Base-by-base conservation (phyloP, 2,329 filamentous ascomycete species). In the Hypoxylon sp. region DNA sequence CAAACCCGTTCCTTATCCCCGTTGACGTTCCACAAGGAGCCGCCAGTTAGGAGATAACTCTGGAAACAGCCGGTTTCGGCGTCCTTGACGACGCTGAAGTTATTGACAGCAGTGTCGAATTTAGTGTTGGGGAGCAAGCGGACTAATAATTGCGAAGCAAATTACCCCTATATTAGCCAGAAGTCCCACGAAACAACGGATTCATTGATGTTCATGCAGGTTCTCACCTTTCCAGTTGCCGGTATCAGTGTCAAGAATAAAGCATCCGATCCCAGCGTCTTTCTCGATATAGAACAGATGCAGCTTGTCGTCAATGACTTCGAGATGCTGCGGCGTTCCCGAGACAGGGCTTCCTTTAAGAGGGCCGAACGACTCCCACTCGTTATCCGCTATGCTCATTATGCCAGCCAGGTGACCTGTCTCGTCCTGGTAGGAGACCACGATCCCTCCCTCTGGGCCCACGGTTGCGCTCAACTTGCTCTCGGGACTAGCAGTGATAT, bases 361-460 rank as follows among this genome's bases (percentile, higher is more conserved):
- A 18, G 56, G 61, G 4, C 61, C 61, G 33, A 65, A 65, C 14
- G 49, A n/a, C 30, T 53, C 33, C 65, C 65, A 67, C 38, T 51
- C 26, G 1, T 64, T 38, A 5, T 58, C 44, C 1, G 26, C 45
- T 22, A 18, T 12, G 22, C 50, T 62, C 45, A 61, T 65, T n/a
- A 67, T 22, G 11, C 57, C 65, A 2, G 57, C 53, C 9, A 67
- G 57, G 6, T 14, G 20, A 9, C 61, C 65, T 20, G 38, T 22
- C n/a, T 62, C 50, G 16, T 67, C 57, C 30, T 67, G 65, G 26
- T 67, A 67, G 8, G 61, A 65, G 36, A 67, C 51, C 33, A 65
- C 65, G 3, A 67, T 38, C 11, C 59, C 61, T 12, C 54, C 65
- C 8, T 48, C 53, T 1, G 30, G 65, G 7, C 53, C 61, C 24